Conservation (phyloP, 1,284 basidiomycete species). For the Apiotrichum montevideense region DNA sequence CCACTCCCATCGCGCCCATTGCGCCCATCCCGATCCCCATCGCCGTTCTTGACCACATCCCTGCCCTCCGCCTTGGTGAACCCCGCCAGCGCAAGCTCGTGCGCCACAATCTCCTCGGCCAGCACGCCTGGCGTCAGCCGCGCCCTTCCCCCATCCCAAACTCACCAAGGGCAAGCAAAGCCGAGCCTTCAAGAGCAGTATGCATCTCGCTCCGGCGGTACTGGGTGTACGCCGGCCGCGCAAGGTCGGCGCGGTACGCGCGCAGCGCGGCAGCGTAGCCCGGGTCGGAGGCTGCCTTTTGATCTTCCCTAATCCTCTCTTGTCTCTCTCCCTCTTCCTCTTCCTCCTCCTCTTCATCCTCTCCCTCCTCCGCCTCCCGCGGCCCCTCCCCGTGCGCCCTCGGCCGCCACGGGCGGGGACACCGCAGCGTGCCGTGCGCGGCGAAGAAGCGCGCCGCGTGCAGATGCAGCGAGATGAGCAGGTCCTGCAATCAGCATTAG, state of each 20-base stretch:
- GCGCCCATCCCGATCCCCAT: background rate
- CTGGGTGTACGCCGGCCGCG: background rate
- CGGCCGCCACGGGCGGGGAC: too few relatives aligned
- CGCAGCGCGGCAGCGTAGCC: background rate
- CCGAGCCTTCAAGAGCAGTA: constrained; percentile 27
- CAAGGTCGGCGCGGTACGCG: background rate
- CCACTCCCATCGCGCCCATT: background rate
- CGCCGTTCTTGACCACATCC: background rate
- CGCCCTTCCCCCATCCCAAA: background rate
- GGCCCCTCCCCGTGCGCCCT: too few relatives aligned
- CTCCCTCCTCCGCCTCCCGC: background rate
- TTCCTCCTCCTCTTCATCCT: background rate
- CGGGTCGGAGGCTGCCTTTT: background rate
- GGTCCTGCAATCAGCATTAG: constrained; percentile 8
- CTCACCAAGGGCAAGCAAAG: constrained; percentile 35
- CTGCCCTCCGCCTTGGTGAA: background rate
- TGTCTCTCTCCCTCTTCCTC: background rate
- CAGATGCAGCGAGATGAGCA: constrained; percentile 20
- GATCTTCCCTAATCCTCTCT: too few relatives aligned
- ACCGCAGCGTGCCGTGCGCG: background rate
- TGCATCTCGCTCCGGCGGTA: constrained; percentile 27
- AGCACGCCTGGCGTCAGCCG: constrained; percentile 22
- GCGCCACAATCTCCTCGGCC: constrained; percentile 24
- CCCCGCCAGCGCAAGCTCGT: constrained; percentile 16
- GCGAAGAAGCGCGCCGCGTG: constrained; percentile 22